These are phyloP conservation scores for Metschnikowia anglica DNA, from an alignment of 805 yeast genomes.

Conservation along the genomic window DNA sequence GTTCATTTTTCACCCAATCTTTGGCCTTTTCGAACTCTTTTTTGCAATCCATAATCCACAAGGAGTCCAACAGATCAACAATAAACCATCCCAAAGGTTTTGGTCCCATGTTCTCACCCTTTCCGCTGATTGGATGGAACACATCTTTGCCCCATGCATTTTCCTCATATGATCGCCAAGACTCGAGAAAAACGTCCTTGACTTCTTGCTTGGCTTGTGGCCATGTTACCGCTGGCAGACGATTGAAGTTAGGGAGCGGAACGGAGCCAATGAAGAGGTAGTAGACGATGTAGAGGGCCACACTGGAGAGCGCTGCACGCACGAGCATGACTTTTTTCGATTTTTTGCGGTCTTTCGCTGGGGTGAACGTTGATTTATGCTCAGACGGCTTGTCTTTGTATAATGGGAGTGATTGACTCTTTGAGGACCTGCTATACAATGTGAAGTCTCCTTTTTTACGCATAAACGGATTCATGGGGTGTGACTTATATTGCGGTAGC, in stretches of 20 bases:
- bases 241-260: constrained; percentile 2
- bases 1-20: constrained; percentile 69
- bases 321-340: constrained; percentile 16
- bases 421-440: constrained; percentile 13
- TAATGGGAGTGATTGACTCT: constrained; percentile 17
- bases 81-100: constrained; percentile 90
- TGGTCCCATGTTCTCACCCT: constrained; percentile 72
- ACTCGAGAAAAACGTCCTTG: constrained; percentile 62
- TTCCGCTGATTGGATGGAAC: constrained; percentile 64
- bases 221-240: constrained; percentile 37
- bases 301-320: constrained; percentile 16
- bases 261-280: constrained; percentile 5
- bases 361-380: constrained; percentile 10
- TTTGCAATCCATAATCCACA: constrained; percentile 70
- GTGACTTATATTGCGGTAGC: constrained; percentile 2
- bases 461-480: constrained; percentile 18
- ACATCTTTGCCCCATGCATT: constrained; percentile 86
- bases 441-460: constrained; percentile 12
- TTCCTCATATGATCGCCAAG: constrained; percentile 74
- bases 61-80: constrained; percentile 82
- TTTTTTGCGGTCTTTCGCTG: constrained; percentile 7
- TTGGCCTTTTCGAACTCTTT: constrained; percentile 64
- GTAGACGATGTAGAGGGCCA: constrained; percentile 17
- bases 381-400: constrained; percentile 22
- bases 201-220: constrained; percentile 53